Evolutionary conservation across 2,329 filamentous ascomycete species (phyloP).

Genomic region (Sarocladiaceae sp.): DNA sequence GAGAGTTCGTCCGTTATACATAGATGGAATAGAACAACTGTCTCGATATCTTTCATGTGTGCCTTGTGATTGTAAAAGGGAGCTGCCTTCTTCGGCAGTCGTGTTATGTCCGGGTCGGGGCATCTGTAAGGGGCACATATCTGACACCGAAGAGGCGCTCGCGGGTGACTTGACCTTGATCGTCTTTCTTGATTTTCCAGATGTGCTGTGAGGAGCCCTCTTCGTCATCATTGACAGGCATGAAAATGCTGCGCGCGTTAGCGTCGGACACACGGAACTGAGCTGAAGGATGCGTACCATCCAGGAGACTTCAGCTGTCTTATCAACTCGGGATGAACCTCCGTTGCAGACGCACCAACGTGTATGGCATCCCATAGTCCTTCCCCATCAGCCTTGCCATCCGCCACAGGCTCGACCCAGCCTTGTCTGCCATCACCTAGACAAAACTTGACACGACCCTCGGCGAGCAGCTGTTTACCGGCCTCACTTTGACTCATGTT

Average conservation of each 20-base stretch:
- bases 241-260: slow-evolving; percentile 57
- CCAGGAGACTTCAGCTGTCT: slow-evolving; percentile 77
- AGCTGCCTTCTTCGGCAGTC: too few species aligned
- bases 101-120: slow-evolving; percentile 47
- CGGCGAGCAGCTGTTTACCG: slow-evolving; percentile 56
- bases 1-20: background rate
- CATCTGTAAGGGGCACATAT: slow-evolving; percentile 75
- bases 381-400: slow-evolving; percentile 39
- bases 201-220: slow-evolving; percentile 55
- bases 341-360: slow-evolving; percentile 79
- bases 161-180: slow-evolving; percentile 54
- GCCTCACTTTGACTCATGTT: slow-evolving; percentile 63
- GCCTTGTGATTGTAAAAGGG: too few species aligned
- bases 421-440: slow-evolving; percentile 71
- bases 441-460: slow-evolving; percentile 66
- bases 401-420: slow-evolving; percentile 40
- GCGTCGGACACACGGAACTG: background rate
- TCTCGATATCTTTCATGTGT: too few species aligned
- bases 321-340: slow-evolving; percentile 68
- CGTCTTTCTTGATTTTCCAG: slow-evolving; percentile 71
- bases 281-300: slow-evolving; percentile 35
- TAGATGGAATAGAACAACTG: too few species aligned
- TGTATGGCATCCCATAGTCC: slow-evolving; percentile 87
- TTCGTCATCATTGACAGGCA: slow-evolving; percentile 62
- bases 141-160: slow-evolving; percentile 65